A percentile compares a stretch with the other conserved stretches of the same genome.
Conservation (phyloP, 2,329 filamentous ascomycete genomes). For the Phoma sp. region DNA sequence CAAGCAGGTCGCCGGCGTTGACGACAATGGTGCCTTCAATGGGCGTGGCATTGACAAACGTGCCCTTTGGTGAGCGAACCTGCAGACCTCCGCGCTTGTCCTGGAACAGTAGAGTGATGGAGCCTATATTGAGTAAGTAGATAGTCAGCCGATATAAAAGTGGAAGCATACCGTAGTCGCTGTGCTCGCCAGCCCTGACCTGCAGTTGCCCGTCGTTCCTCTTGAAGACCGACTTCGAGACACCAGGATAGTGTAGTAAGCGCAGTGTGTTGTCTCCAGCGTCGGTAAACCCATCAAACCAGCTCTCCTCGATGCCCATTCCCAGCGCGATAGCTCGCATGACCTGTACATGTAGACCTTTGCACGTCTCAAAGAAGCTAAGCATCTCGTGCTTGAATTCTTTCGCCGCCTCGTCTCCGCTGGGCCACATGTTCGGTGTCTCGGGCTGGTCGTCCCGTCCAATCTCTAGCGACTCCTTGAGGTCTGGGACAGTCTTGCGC, state of each 20-base stretch:
- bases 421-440: constrained; percentile 80
- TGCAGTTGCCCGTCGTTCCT: constrained; percentile 73
- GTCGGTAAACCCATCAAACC: constrained; percentile 79
- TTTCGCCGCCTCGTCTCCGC: constrained; percentile 60
- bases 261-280: constrained; percentile 63
- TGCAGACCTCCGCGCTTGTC: constrained; percentile 65
- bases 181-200: constrained; percentile 80
- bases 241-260: constrained; percentile 78
- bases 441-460: constrained; percentile 66
- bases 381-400: constrained; percentile 77
- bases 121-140: constrained; percentile 40
- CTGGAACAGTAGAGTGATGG: constrained; percentile 55
- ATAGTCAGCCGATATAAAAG: too few relatives aligned
- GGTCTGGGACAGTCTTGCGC: constrained; percentile 48
- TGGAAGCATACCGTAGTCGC: constrained; percentile 63
- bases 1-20: constrained; percentile 86
- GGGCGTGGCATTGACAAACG: constrained; percentile 82
- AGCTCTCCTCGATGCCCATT: constrained; percentile 72
- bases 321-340: constrained; percentile 88
- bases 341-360: constrained; percentile 75
- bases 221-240: constrained; percentile 70
- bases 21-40: constrained; percentile 84
- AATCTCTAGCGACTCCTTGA: constrained; percentile 69
- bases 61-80: constrained; percentile 74
- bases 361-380: constrained; percentile 77